Percentiles rank a stretch among this genome's conserved stretches.
Evolutionary conservation across 2,329 filamentous ascomycete genomes (phyloP).

Genomic region (Botrytis medusae): DNA sequence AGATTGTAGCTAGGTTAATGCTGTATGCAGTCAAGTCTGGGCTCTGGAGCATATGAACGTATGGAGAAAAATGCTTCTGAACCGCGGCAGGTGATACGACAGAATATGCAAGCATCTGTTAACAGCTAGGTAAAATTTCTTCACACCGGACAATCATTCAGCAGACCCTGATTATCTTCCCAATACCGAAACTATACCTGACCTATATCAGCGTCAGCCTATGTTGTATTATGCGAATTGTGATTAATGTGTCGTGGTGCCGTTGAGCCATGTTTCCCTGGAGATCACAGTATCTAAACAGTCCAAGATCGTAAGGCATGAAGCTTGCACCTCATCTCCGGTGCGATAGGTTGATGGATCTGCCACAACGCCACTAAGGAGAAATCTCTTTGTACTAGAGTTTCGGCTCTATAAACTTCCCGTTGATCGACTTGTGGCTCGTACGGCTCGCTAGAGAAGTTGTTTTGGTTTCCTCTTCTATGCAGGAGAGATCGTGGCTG

Average conservation of each 20-base stretch:
- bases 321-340: slow-evolving; percentile 12
- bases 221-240: neutral
- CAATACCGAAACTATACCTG: neutral
- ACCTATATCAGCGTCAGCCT: neutral
- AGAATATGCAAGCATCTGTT: slow-evolving; percentile 5
- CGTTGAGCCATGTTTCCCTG: neutral
- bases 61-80: neutral
- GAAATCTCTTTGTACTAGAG: neutral
- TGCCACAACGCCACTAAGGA: neutral
- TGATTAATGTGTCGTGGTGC: neutral
- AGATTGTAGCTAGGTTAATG: neutral
- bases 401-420: neutral
- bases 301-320: neutral
- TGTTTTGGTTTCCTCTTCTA: neutral
- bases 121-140: neutral
- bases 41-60: slow-evolving; percentile 14
- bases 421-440: slow-evolving; percentile 1
- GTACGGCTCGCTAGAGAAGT: neutral
- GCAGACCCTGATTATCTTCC: neutral
- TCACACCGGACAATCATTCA: neutral
- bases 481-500: neutral
- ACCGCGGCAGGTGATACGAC: slow-evolving; percentile 5
- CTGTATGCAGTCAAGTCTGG: slow-evolving; percentile 1
- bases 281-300: neutral
- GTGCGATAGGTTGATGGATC: neutral